Conservation (phyloP, 768 basidiomycete genomes). For the Suillus clintonianus region DNA sequence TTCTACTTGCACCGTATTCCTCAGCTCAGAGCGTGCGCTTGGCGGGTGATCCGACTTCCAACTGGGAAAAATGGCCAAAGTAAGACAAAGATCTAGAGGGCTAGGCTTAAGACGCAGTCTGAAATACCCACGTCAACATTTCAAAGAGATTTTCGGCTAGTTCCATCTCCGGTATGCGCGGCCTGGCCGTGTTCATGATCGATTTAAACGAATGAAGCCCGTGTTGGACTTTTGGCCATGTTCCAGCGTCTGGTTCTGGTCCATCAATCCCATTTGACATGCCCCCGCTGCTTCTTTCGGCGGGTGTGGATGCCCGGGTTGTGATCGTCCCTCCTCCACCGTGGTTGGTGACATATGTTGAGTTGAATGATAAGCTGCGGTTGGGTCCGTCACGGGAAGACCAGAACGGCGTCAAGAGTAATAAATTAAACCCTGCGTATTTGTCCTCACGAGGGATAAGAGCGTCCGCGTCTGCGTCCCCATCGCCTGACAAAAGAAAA, state of each 20-base stretch:
- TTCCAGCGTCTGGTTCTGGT: constrained; percentile 50
- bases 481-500: constrained; percentile 67
- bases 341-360: constrained; percentile 64
- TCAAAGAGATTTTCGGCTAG: constrained; percentile 63
- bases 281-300: constrained; percentile 55
- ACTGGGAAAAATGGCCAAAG: constrained; percentile 33
- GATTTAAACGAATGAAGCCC: constrained; percentile 51
- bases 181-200: constrained; percentile 40
- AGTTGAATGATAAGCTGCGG: constrained; percentile 46
- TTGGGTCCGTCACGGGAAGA: background rate
- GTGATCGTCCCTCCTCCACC: constrained; percentile 66
- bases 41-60: constrained; percentile 50
- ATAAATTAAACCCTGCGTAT: constrained; percentile 82
- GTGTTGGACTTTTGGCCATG: constrained; percentile 75
- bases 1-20: constrained; percentile 61
- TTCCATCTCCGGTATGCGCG: constrained; percentile 46
- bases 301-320: constrained; percentile 50
- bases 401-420: constrained; percentile 59
- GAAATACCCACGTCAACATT: constrained; percentile 63
- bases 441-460: constrained; percentile 48
- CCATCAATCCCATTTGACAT: constrained; percentile 79
- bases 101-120: background rate
- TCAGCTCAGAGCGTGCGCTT: constrained; percentile 52
- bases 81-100: constrained; percentile 7
- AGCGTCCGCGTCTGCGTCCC: constrained; percentile 46